phyloP scores from a whole-genome alignment of 257 asterid genomes.

The Scutellaria galericulata region DNA sequence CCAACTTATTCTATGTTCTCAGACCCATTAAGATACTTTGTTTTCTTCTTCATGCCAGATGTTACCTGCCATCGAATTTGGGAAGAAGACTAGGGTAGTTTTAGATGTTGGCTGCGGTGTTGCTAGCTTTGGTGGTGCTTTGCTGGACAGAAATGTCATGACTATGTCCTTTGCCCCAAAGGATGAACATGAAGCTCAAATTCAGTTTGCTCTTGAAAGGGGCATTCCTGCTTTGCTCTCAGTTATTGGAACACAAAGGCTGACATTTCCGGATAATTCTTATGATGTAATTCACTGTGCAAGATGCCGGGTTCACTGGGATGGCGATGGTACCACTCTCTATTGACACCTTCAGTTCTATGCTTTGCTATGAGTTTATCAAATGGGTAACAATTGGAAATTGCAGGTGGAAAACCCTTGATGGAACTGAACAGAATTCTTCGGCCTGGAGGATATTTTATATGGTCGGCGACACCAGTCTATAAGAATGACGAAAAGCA shows the following conservation, averaged over 20 bases:
- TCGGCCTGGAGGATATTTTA: conserved; percentile 94
- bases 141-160: conserved; percentile 75
- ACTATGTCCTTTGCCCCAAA: conserved; percentile 98
- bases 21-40: conserved; percentile 17
- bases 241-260: conserved; percentile 85
- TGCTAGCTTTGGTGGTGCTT: conserved; percentile 96
- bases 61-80: conserved; percentile 73
- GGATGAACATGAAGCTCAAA: conserved; percentile 99
- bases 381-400: conserved; percentile 26
- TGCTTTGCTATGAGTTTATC: conserved; percentile 22
- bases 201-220: conserved; percentile 95
- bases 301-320: conserved; percentile 98
- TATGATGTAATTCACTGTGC: conserved; percentile 94
- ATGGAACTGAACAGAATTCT: conserved; percentile 91
- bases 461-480: conserved; percentile 99
- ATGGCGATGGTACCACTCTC: conserved; percentile 70
- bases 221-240: conserved; percentile 94
- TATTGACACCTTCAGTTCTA: conserved; percentile 25
- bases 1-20: conserved; percentile 10
- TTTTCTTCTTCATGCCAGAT: conserved; percentile 47
- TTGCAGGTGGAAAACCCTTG: conserved; percentile 87
- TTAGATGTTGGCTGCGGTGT: conserved; percentile 99
- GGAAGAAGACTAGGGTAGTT: conserved; percentile 81
- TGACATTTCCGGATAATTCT: conserved; percentile 79
- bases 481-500: conserved; percentile 69